Conservation (phyloP, 768 basidiomycete genomes). For the Tricholoma terreum region DNA sequence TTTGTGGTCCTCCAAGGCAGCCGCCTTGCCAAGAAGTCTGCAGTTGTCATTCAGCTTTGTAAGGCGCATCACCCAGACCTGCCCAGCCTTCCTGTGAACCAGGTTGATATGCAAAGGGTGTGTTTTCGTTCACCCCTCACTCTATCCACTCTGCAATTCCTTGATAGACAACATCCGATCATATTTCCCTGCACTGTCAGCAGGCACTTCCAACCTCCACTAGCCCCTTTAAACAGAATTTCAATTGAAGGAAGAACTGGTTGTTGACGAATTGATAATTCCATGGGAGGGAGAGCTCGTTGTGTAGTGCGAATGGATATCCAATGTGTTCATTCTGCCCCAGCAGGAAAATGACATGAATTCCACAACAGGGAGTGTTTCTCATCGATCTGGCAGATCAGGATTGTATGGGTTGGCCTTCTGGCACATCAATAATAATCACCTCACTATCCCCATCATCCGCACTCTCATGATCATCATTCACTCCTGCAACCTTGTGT, state of each 20-base stretch:
- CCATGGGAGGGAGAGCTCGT: constrained; percentile 11
- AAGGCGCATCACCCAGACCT: too few species aligned
- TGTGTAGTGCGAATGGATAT: constrained; percentile 23
- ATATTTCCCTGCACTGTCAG: background rate
- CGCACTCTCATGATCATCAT: too few species aligned
- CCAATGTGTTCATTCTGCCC: constrained; percentile 1
- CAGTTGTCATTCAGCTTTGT: too few species aligned
- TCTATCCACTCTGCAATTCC: constrained; percentile 8
- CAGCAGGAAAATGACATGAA: too few species aligned
- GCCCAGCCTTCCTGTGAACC: constrained; percentile 4
- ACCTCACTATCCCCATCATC: too few species aligned
- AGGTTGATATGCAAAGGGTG: constrained; percentile 2
- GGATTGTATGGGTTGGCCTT: too few species aligned
- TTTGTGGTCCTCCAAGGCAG: constrained; percentile 10
- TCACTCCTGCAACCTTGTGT: too few species aligned
- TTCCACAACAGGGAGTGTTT: too few species aligned
- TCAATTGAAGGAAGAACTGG: background rate
- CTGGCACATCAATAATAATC: too few species aligned
- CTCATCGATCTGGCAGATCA: too few species aligned
- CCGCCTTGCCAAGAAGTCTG: too few species aligned
- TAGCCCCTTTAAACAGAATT: background rate
- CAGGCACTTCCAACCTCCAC: background rate
- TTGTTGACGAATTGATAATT: background rate
- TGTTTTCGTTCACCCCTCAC: too few species aligned
- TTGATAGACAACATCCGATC: background rate